Conservation (phyloP, 441 rosid species). For the Populus hybrid region DNA sequence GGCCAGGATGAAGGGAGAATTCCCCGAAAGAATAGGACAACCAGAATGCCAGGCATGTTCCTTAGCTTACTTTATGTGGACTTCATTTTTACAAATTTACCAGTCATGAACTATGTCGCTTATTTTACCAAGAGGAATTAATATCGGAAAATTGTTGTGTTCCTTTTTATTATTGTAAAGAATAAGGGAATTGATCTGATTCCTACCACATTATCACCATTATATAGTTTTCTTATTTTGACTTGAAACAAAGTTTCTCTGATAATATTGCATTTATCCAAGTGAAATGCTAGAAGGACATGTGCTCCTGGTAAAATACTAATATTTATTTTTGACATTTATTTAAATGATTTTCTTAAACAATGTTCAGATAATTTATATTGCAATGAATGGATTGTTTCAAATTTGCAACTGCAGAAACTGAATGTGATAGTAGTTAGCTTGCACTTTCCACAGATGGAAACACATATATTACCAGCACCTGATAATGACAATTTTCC, state of each 20-base stretch:
- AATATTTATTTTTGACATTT: background rate
- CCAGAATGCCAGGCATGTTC: conserved; percentile 89
- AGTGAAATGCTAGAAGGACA: background rate
- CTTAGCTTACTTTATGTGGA: conserved; percentile 2
- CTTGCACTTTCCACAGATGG: background rate
- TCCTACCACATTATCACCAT: background rate
- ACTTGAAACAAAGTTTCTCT: background rate
- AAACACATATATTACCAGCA: background rate
- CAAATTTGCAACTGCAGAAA: background rate
- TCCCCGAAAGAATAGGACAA: conserved; percentile 91
- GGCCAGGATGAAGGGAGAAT: conserved; percentile 91
- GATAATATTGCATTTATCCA: background rate
- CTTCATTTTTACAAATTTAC: background rate
- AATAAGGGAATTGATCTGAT: background rate
- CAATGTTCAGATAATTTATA: background rate
- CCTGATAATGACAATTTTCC: background rate
- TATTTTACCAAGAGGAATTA: background rate
- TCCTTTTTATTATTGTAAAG: background rate
- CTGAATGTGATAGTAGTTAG: background rate
- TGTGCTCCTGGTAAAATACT: background rate
- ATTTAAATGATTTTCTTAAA: background rate
- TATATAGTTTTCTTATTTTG: background rate
- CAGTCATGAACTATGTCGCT: background rate
- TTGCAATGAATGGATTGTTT: background rate
- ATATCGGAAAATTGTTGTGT: background rate